phyloP scores from a whole-genome alignment of 1,284 basidiomycete genomes.

The Papiliotrema laurentii region DNA sequence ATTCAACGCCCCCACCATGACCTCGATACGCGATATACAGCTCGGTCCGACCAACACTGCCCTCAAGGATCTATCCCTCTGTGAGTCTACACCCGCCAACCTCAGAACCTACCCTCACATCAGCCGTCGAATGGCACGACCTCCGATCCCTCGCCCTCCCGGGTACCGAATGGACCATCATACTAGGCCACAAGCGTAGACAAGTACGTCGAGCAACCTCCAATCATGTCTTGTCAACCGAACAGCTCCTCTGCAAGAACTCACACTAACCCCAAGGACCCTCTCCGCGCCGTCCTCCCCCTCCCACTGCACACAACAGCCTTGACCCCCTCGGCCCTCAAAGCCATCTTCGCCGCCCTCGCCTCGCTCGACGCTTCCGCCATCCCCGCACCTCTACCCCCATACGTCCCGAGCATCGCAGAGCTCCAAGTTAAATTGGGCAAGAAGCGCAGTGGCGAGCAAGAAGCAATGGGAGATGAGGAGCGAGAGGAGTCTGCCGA shows the following conservation, averaged over 20 bases:
- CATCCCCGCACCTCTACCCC: slow-evolving; percentile 24
- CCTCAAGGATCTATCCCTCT: slow-evolving; percentile 44
- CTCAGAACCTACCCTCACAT: background rate
- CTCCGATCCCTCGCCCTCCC: slow-evolving; percentile 27
- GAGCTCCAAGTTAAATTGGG: slow-evolving; percentile 1
- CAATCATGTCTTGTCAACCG: background rate
- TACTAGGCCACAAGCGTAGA: slow-evolving; percentile 40
- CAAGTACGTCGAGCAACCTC: slow-evolving; percentile 24
- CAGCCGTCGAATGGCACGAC: slow-evolving; percentile 48
- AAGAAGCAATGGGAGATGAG: background rate
- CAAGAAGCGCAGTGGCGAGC: background rate
- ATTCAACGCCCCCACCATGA: too few relatives aligned
- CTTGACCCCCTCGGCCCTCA: slow-evolving; percentile 36
- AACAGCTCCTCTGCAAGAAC: background rate
- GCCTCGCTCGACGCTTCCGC: slow-evolving; percentile 7
- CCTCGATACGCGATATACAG: too few relatives aligned
- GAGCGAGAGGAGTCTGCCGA: slow-evolving; percentile 2
- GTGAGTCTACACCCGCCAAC: slow-evolving; percentile 20
- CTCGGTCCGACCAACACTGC: slow-evolving; percentile 40
- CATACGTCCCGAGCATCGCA: slow-evolving; percentile 23
- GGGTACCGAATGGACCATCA: slow-evolving; percentile 33
- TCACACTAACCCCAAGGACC: slow-evolving; percentile 29
- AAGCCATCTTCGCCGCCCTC: slow-evolving; percentile 33
- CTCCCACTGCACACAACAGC: slow-evolving; percentile 43
- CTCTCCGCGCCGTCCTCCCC: slow-evolving; percentile 42